Conservation (phyloP, 768 basidiomycete species). For the Boletales sp. region DNA sequence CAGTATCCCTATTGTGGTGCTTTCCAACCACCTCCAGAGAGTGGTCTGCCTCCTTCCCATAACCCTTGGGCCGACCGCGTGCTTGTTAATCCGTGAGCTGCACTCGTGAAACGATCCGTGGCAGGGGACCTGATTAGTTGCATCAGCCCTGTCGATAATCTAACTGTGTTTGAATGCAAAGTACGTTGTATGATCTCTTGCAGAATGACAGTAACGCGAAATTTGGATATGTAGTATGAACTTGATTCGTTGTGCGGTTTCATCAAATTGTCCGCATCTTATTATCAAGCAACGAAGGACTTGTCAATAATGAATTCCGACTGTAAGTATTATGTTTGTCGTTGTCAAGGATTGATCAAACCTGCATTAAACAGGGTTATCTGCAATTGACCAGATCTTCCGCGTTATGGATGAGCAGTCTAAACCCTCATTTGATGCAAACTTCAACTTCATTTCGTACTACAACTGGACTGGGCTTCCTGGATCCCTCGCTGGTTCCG, state of each 20-base stretch:
- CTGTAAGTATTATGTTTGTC: constrained; percentile 39
- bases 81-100: constrained; percentile 66
- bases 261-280: constrained; percentile 71
- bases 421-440: constrained; percentile 60
- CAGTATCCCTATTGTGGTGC: constrained; percentile 77
- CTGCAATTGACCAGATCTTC: constrained; percentile 69
- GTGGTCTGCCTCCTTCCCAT: constrained; percentile 56
- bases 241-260: constrained; percentile 78
- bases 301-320: constrained; percentile 66
- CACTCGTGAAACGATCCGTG: neutral
- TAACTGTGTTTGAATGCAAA: constrained; percentile 81
- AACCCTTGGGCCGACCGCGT: constrained; percentile 72
- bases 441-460: constrained; percentile 73
- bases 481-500: constrained; percentile 55
- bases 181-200: constrained; percentile 29
- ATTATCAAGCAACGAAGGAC: constrained; percentile 70
- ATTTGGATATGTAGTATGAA: constrained; percentile 51
- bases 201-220: neutral
- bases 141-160: constrained; percentile 59
- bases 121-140: neutral
- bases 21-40: constrained; percentile 79
- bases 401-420: constrained; percentile 76
- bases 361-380: constrained; percentile 45
- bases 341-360: neutral
- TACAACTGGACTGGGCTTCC: constrained; percentile 80